phyloP scores from a whole-genome alignment of 2,329 filamentous ascomycete genomes.

The Xylariaceae sp. region DNA sequence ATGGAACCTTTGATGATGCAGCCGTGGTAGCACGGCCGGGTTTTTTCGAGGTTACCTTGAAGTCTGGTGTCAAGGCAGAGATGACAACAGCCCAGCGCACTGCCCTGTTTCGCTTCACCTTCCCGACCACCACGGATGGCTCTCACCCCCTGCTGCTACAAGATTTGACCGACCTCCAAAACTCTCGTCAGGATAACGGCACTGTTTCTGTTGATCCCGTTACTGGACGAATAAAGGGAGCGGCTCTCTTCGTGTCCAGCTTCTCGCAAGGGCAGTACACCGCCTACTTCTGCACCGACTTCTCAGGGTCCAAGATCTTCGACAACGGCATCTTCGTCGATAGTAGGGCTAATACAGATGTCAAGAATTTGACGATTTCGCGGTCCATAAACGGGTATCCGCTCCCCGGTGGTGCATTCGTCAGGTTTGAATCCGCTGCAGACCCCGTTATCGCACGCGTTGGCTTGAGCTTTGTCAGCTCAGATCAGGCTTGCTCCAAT shows the following conservation, averaged over 20 bases:
- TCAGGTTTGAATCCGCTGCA: slow-evolving; percentile 60
- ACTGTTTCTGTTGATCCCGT: slow-evolving; percentile 59
- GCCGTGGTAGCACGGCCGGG: slow-evolving; percentile 66
- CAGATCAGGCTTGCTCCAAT: slow-evolving; percentile 69
- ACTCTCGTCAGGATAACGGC: slow-evolving; percentile 65
- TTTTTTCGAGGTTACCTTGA: slow-evolving; percentile 68
- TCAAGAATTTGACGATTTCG: slow-evolving; percentile 56
- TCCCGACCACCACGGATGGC: slow-evolving; percentile 53
- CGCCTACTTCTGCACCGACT: slow-evolving; percentile 72
- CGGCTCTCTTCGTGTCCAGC: slow-evolving; percentile 66
- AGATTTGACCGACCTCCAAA: slow-evolving; percentile 69
- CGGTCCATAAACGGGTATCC: slow-evolving; percentile 60
- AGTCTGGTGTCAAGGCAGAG: slow-evolving; percentile 65
- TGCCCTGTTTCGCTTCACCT: slow-evolving; percentile 70
- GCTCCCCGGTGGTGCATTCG: slow-evolving; percentile 68
- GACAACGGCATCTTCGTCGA: slow-evolving; percentile 68
- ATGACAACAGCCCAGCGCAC: slow-evolving; percentile 73
- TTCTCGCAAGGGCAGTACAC: slow-evolving; percentile 69
- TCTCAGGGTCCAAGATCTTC: slow-evolving; percentile 62
- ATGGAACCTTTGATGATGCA: slow-evolving; percentile 55
- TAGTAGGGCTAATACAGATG: slow-evolving; percentile 57
- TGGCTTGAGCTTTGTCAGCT: slow-evolving; percentile 73
- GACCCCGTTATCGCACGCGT: slow-evolving; percentile 68
- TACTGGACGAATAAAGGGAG: slow-evolving; percentile 69
- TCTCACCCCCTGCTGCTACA: slow-evolving; percentile 67